Evolutionary conservation across 2,329 filamentous ascomycete species (phyloP), one percentile per base, ranked within the genome.

Genomic region (Neofusicoccum ribis): DNA sequence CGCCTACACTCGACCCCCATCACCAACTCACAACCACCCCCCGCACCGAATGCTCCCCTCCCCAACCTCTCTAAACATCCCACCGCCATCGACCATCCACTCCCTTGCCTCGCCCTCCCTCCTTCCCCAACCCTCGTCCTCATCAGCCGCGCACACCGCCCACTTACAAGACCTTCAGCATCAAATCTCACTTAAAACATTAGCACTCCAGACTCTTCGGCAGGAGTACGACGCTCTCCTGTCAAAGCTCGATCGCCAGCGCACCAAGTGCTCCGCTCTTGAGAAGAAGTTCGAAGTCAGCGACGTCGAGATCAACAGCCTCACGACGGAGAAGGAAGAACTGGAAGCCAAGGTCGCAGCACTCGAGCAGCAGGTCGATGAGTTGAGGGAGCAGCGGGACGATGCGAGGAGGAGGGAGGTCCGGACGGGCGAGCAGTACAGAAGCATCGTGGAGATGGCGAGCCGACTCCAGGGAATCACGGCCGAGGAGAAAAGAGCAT

Each of bases 211-310:
- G 66, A 84, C 82, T 1, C 74, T 86, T 6, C 83, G 85, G 69
- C 77, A 78, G n/a, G 84, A 86, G 71, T 83, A 86, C 69, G 79
- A 84, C 62, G 79, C 78, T 51, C 76, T 86, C 3, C 77, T 86
- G 3, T 78, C 83, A 20, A 84, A 83, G 31, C 80, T 84, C 23
- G 81, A 83, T 37, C 77, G 81, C 5, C 82, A 84, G 66, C 80
- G 83, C 52, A 79, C 78, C 14, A 82, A 82, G 68, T 82, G 78
- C 49, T 79, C 79, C 47, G 79, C 83, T 1, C 76, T 86, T 2
- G 83, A 84, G 65, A 81, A 79, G 63, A 77, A 78, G 62, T 73
- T 76, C 51, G 72, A 75, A 66, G 73, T 76, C 50, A 74, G 71
- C 54, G 76, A 76, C 47, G 67, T 72, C 11, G 76, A 78, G 69